Evolutionary conservation across 768 basidiomycete genomes (phyloP), one percentile per base, ranked within the genome.

Genomic region (Xanthoconium stramineum): DNA sequence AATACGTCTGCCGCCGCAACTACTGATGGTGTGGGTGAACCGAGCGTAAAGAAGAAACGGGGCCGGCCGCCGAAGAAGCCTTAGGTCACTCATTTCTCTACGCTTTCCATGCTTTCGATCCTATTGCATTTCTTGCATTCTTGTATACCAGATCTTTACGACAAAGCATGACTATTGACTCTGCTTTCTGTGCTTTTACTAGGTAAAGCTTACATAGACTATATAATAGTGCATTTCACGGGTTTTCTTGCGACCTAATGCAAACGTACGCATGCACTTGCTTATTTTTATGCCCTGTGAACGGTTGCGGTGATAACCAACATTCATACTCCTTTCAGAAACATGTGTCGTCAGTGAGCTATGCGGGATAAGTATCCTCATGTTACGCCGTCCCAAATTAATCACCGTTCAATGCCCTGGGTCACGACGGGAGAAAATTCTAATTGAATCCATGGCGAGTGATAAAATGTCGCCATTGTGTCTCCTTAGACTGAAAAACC

Each of bases 31-130:
- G 67, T 61, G 37, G 74, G 75, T 39, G 85, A 86, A 65, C 61
- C 83, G 57, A 75, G 74, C 64, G 63, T 71, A 54, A 84, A 83
- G 79, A 88, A 80, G 80, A 89, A 85, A 75, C 78, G 88, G 59
- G 87, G 88, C 52, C 80, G 88, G 65, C 89, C 88, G 64, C 81
- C 85, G 58, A 78, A 78, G 71, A 72, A 74, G 63, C 40, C 60
- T 36, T 72, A 65, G 39, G 52, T 55, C 58, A 39, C 33, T n/a
- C 33, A 15, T 48, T 47, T 39, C 45, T 50, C 52, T 55, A 46
- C 12, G 47, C 33, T 38, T 46, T 59, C 57, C 55, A 15, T 30
- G 52, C 43, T 63, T 53, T 70, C 69, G 59, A 65, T 70, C 51
- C 48, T 63, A 55, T 53, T 56, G 65, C 64, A 61, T 61, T 72